Evolutionary conservation across 768 basidiomycete genomes (phyloP).

Genomic region (Lanmaoa rubissima): DNA sequence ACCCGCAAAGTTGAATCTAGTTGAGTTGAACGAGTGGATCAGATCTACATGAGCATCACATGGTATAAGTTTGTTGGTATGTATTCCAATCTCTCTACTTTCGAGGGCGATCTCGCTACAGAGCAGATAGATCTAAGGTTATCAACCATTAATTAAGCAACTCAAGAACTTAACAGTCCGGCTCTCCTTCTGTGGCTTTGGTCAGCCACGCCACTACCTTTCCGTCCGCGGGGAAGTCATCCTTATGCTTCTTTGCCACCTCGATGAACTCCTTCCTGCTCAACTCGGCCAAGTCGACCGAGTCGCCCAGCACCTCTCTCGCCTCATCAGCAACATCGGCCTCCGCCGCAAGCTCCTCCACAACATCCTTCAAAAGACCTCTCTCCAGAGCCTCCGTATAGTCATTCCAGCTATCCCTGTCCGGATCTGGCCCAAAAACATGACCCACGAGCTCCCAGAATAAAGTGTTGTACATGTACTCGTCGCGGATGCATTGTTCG

Average conservation of each 20-base stretch:
- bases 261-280: background rate
- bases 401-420: background rate
- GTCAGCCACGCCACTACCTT: background rate
- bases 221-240: background rate
- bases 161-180: background rate
- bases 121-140: no score
- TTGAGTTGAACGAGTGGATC: background rate
- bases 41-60: no score
- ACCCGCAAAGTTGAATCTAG: background rate
- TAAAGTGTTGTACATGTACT: background rate
- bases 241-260: background rate
- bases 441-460: background rate
- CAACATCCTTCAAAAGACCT: background rate
- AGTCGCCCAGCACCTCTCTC: background rate
- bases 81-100: no score
- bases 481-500: background rate
- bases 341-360: background rate
- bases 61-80: no score
- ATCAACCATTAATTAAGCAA: no score
- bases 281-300: background rate
- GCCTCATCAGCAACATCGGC: background rate
- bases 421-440: background rate
- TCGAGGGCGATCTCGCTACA: no score
- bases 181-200: background rate
- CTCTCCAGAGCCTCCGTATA: background rate